Base-by-base conservation (phyloP, 2,329 filamentous ascomycete genomes). In the Helicocarpus griseus region DNA sequence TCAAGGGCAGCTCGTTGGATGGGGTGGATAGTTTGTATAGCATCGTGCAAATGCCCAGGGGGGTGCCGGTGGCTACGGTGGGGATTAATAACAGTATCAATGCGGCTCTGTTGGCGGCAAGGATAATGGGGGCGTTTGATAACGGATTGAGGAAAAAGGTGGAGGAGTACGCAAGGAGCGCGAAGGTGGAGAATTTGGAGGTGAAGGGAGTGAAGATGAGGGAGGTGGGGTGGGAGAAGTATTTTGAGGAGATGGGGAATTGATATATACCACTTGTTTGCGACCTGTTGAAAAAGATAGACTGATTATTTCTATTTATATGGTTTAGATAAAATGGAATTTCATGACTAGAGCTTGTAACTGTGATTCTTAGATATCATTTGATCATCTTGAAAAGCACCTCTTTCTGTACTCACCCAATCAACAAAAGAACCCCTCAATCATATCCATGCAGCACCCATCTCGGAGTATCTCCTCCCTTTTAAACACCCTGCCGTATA, bases 71-170 rank as follows among this genome's bases (percentile, higher is more conserved):
- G 13, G 85, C 86, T 5, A 89, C 85, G 0, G 85, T 90, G 3
- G 86, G 81, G 9, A 88, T 89, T 66, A 87, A 88, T 68, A 89
- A 89, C 69, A 85, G 83, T 22, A 85, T 85, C 51, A 90, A 89
- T 60, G 86, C 86, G 0, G 86, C 81, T 0, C 72, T 89, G 17
- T 69, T 88, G n/a, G 85, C 86, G 0, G 77, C 84, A 19, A 73
- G 84, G 17, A 85, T 88, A 31, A 65, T 89, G 3, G 83, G 83
- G 3, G 67, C 78, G 3, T 69, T 67, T 56, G 70, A 73, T 54
- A 63, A 65, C 1, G 54, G 57, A 29, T 62, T 73, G 44, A 69
- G 70, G 56, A 61, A 62, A 48, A 72, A 71, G 61, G 65, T 73
- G 9, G 69, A 72, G 56, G 60, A 63, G 31, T 73, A 74, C 55